phyloP scores from a whole-genome alignment of 495 filamentous ascomycete species.

The Penicillium waksmanii region DNA sequence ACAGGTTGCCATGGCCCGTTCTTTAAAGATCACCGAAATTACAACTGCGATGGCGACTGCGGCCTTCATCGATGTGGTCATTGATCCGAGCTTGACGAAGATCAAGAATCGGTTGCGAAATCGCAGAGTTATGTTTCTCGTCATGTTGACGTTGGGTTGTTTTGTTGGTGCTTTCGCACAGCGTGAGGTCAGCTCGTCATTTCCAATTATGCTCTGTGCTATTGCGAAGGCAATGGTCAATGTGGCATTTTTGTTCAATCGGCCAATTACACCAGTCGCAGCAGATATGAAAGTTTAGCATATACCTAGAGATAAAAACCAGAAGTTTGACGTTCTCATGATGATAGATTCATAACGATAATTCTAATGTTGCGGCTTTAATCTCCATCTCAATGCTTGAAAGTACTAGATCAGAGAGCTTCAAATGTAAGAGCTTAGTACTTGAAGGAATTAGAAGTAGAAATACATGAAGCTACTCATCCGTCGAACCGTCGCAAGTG shows the following conservation, averaged over 20 bases:
- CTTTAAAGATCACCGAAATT: slow-evolving; percentile 62
- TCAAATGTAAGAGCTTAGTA: no score
- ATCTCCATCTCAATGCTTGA: no score
- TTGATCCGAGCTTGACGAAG: slow-evolving; percentile 52
- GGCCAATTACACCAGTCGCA: slow-evolving; percentile 7
- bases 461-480: no score
- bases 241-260: slow-evolving; percentile 24
- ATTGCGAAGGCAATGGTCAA: slow-evolving; percentile 23
- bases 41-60: slow-evolving; percentile 71
- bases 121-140: slow-evolving; percentile 54
- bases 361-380: no score
- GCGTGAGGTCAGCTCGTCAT: slow-evolving; percentile 18
- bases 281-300: slow-evolving; percentile 13
- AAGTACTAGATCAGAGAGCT: no score
- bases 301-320: neutral
- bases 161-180: slow-evolving; percentile 52
- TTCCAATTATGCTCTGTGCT: slow-evolving; percentile 28
- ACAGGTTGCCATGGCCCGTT: slow-evolving; percentile 60
- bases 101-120: slow-evolving; percentile 54
- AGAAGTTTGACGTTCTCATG: no score
- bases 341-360: no score
- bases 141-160: slow-evolving; percentile 51
- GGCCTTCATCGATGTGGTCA: slow-evolving; percentile 62
- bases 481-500: no score
- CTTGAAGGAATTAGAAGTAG: no score